Conservation (phyloP, 1,284 basidiomycete species). For the Thelephora terrestris region DNA sequence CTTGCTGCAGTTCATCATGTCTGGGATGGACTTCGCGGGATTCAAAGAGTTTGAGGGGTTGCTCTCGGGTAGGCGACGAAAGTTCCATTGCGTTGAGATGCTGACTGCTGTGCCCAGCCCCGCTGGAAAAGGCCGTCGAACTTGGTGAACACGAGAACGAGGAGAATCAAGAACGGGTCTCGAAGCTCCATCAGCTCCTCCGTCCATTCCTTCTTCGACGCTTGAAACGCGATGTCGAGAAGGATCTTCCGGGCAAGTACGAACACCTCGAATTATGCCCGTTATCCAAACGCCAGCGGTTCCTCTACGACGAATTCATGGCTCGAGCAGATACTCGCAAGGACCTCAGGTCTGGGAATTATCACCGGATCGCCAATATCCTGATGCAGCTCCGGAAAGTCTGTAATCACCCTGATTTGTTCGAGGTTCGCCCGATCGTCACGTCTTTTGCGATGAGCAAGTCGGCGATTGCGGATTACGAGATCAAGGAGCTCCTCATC, state of each 20-base stretch:
- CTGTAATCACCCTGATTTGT: slow-evolving; percentile 93
- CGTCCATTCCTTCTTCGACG: slow-evolving; percentile 92
- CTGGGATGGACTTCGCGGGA: slow-evolving; percentile 85
- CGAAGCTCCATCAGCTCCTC: slow-evolving; percentile 86
- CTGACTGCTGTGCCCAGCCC: slow-evolving; percentile 40
- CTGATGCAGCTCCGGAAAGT: slow-evolving; percentile 95
- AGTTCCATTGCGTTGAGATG: neutral
- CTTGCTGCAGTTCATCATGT: slow-evolving; percentile 92
- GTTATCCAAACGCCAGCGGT: slow-evolving; percentile 90
- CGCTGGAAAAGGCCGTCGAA: slow-evolving; percentile 91
- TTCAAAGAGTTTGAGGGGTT: slow-evolving; percentile 93
- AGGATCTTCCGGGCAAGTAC: slow-evolving; percentile 90
- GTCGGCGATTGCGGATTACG: slow-evolving; percentile 76
- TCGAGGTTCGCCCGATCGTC: slow-evolving; percentile 89
- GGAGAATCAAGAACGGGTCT: slow-evolving; percentile 80
- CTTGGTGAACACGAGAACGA: slow-evolving; percentile 72
- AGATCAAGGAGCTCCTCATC: slow-evolving; percentile 84
- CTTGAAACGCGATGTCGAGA: slow-evolving; percentile 93
- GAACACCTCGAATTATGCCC: slow-evolving; percentile 91
- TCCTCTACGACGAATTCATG: slow-evolving; percentile 99
- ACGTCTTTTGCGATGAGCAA: slow-evolving; percentile 86
- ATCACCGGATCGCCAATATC: slow-evolving; percentile 92
- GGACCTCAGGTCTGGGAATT: slow-evolving; percentile 77
- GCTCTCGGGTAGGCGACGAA: slow-evolving; percentile 75
- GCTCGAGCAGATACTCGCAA: slow-evolving; percentile 80